Percentiles rank a stretch among this genome's conserved stretches.
Evolutionary conservation across 345 rosid species (phyloP).

Genomic region (Rhodamnia rubescens): DNA sequence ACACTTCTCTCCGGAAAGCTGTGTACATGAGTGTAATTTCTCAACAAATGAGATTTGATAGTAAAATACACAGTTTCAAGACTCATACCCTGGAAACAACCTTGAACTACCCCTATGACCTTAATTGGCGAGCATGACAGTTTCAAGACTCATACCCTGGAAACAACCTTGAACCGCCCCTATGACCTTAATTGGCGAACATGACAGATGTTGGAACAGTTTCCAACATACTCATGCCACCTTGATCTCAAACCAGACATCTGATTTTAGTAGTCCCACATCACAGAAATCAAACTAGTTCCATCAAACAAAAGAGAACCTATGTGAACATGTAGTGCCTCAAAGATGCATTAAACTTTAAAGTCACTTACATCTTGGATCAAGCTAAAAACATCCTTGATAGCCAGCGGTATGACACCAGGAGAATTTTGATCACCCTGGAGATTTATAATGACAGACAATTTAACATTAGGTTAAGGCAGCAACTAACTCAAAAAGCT

Average conservation of each 20-base stretch:
- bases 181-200: neutral
- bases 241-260: neutral
- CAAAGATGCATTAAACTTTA: neutral
- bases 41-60: neutral
- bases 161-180: neutral
- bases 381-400: conserved; percentile 94
- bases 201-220: neutral
- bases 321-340: neutral
- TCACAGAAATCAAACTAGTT: neutral
- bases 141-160: too few relatives aligned
- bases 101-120: neutral
- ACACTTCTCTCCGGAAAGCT: neutral
- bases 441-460: neutral
- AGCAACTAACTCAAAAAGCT: neutral
- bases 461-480: neutral
- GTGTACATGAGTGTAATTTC: neutral
- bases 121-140: neutral
- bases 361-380: conserved; percentile 84
- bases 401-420: conserved; percentile 94
- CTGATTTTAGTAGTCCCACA: neutral
- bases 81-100: neutral
- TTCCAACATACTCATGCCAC: neutral
- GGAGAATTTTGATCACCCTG: conserved; percentile 98
- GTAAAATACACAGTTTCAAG: neutral
- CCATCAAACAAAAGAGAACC: neutral